A percentile compares a stretch with the other conserved stretches of the same genome.
Evolutionary conservation across 2,329 filamentous ascomycete genomes (phyloP).

Genomic region (Ophiocordyceps camponoti-rufipedis): DNA sequence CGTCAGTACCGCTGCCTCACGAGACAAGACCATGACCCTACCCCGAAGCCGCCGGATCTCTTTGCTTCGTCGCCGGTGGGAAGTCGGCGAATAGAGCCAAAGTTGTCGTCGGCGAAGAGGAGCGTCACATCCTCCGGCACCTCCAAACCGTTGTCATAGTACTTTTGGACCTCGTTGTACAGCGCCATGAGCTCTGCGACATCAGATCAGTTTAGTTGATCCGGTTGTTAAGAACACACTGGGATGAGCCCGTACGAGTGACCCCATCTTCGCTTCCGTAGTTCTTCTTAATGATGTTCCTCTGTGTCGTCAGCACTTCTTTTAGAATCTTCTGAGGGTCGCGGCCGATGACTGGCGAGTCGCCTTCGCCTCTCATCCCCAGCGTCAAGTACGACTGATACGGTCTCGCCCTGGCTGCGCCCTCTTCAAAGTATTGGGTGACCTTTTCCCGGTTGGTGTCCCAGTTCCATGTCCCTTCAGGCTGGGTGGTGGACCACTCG

Average conservation of each 20-base stretch:
- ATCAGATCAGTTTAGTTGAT: not conserved
- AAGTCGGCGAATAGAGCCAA: slow-evolving; percentile 38
- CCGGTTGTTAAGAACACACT: slow-evolving; percentile 3
- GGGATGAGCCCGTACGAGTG: slow-evolving; percentile 12
- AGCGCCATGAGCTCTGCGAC: slow-evolving; percentile 38
- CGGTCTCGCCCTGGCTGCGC: slow-evolving; percentile 31
- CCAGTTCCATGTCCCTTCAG: slow-evolving; percentile 40
- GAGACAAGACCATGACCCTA: slow-evolving; percentile 9
- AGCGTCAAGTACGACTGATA: slow-evolving; percentile 41
- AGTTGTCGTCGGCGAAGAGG: slow-evolving; percentile 46
- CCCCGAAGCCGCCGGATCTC: slow-evolving; percentile 36
- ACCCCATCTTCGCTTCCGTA: slow-evolving; percentile 25
- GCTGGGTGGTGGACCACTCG: slow-evolving; percentile 19
- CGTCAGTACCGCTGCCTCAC: not conserved
- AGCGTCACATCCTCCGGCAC: slow-evolving; percentile 44
- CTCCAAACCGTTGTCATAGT: slow-evolving; percentile 39
- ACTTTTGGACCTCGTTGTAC: slow-evolving; percentile 47
- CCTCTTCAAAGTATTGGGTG: slow-evolving; percentile 36
- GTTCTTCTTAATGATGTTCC: slow-evolving; percentile 31
- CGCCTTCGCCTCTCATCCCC: slow-evolving; percentile 41
- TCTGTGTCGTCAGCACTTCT: slow-evolving; percentile 35
- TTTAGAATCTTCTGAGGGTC: slow-evolving; percentile 33
- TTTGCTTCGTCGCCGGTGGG: slow-evolving; percentile 32
- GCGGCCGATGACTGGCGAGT: slow-evolving; percentile 29
- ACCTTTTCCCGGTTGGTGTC: slow-evolving; percentile 35